Conservation (phyloP, 305 asterid genomes). For the Fraxinus sp. region DNA sequence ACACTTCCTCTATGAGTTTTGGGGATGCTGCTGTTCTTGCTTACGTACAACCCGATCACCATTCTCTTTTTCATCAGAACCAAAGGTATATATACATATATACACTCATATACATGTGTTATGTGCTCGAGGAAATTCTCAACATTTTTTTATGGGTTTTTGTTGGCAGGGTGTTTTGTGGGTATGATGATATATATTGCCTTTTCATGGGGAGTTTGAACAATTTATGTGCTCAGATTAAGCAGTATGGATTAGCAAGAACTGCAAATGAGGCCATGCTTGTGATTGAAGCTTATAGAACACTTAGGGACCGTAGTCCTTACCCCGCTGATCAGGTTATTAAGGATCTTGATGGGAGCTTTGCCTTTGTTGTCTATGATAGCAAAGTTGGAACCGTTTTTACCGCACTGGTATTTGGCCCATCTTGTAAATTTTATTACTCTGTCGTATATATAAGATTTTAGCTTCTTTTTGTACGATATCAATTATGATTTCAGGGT, state of each 20-base stretch:
- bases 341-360: slow-evolving; percentile 78
- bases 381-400: slow-evolving; percentile 63
- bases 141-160: background rate
- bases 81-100: slow-evolving; percentile 35
- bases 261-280: slow-evolving; percentile 72
- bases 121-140: background rate
- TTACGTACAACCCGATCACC: slow-evolving; percentile 35
- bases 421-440: background rate
- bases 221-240: slow-evolving; percentile 62
- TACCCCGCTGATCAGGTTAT: slow-evolving; percentile 85
- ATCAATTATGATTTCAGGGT: slow-evolving; percentile 39
- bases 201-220: slow-evolving; percentile 72
- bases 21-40: slow-evolving; percentile 76
- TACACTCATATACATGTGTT: background rate
- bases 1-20: slow-evolving; percentile 51
- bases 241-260: slow-evolving; percentile 67
- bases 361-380: slow-evolving; percentile 74
- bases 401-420: slow-evolving; percentile 54
- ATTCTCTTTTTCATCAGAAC: slow-evolving; percentile 29
- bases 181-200: slow-evolving; percentile 67
- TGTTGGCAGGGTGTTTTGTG: slow-evolving; percentile 57
- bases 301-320: slow-evolving; percentile 80
- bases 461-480: background rate
- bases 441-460: background rate
- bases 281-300: slow-evolving; percentile 72